A percentile compares a stretch with the other conserved stretches of the same genome.
Evolutionary conservation across 306 rosid species (phyloP).

Genomic region (Fagus crenata): DNA sequence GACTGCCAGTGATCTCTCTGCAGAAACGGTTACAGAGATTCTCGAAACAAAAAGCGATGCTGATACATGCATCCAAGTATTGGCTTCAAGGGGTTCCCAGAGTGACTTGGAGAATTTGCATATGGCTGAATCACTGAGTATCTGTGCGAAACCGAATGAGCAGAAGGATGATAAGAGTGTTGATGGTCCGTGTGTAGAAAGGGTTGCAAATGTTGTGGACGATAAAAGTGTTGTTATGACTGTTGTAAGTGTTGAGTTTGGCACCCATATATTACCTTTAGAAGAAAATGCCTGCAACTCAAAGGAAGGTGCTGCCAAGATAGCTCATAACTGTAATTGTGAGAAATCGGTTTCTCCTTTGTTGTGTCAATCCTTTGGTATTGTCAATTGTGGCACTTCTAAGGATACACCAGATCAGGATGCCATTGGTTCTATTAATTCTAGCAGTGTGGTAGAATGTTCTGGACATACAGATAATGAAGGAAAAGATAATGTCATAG

Average conservation of each 20-base stretch:
- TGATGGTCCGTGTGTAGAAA: conserved; percentile 20
- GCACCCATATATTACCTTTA: conserved; percentile 25
- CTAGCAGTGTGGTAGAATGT: conserved; percentile 31
- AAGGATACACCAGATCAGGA: conserved; percentile 43
- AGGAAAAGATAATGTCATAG: conserved; percentile 43
- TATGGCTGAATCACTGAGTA: conserved; percentile 40
- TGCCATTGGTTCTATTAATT: conserved; percentile 39
- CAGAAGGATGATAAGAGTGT: conserved; percentile 29
- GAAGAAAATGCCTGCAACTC: conserved; percentile 38
- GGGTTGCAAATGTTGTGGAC: conserved; percentile 18
- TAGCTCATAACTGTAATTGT: conserved; percentile 30
- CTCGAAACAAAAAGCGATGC: conserved; percentile 37
- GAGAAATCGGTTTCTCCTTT: conserved; percentile 40
- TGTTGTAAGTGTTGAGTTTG: conserved; percentile 31
- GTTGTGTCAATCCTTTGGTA: conserved; percentile 42
- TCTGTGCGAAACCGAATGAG: conserved; percentile 33
- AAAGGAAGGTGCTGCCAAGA: conserved; percentile 38
- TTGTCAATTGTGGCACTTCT: conserved; percentile 37
- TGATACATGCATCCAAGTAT: conserved; percentile 34
- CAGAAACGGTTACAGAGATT: conserved; percentile 40
- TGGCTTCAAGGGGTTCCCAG: conserved; percentile 36
- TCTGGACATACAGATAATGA: conserved; percentile 41
- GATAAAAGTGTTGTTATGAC: conserved; percentile 20
- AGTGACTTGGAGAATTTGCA: conserved; percentile 38
- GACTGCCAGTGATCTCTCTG: conserved; percentile 35